Percentiles rank a stretch among this genome's conserved stretches.
phyloP scores from a whole-genome alignment of 352 stramenopile species.

The Pythium pyrilobum region DNA sequence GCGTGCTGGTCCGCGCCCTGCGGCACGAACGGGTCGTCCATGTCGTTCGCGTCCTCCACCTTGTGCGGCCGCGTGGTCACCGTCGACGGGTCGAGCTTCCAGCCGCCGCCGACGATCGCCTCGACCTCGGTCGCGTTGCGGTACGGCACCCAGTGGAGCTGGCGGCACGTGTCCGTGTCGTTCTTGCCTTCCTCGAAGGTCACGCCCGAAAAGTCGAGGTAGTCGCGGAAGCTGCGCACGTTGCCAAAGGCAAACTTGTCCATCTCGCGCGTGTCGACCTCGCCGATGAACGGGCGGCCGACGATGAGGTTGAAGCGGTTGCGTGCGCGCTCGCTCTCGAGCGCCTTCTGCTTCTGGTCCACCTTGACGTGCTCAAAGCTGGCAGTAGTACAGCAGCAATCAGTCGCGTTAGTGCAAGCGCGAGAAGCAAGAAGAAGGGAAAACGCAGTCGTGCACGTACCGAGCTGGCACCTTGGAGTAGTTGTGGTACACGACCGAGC shows the following conservation, averaged over 20 bases:
- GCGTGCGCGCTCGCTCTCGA: constrained; percentile 25
- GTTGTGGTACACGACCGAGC: constrained; percentile 43
- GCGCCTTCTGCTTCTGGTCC: constrained; percentile 20
- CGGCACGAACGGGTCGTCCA: constrained; percentile 4
- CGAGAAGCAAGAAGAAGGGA: not conserved
- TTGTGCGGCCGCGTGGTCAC: not conserved
- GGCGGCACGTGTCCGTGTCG: constrained; percentile 27
- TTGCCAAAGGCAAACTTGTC: constrained; percentile 30
- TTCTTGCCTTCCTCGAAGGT: constrained; percentile 20
- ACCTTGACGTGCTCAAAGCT: constrained; percentile 35
- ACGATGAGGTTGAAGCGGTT: constrained; percentile 37
- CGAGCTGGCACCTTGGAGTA: constrained; percentile 34
- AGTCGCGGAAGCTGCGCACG: constrained; percentile 27
- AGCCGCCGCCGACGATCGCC: constrained; percentile 22
- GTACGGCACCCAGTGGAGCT: constrained; percentile 45
- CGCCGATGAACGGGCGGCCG: constrained; percentile 25
- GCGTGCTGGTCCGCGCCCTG: constrained; percentile 13
- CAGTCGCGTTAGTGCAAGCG: no score
- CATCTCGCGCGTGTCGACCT: constrained; percentile 30
- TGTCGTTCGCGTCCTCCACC: constrained; percentile 2
- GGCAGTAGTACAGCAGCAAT: not conserved
- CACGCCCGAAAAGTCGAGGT: constrained; percentile 34
- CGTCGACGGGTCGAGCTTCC: constrained; percentile 5
- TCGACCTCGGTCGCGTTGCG: constrained; percentile 23
- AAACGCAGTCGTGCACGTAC: constrained; percentile 1